Base-by-base conservation (phyloP, 352 stramenopile genomes). In the Saprolegnia diclina region DNA sequence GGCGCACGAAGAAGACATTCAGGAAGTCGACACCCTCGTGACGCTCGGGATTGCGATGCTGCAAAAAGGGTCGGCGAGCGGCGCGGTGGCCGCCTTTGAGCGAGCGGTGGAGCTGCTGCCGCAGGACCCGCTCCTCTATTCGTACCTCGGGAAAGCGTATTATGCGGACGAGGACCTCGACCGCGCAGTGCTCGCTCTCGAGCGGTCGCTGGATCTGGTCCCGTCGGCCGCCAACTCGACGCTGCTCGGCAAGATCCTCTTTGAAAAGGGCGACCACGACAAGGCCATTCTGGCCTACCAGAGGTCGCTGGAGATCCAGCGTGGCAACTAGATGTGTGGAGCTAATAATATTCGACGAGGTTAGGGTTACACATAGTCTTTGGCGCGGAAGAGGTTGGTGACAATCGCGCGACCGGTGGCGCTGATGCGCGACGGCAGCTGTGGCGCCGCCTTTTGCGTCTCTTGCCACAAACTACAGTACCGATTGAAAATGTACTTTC, bases 191-290 rank as follows among this genome's bases (percentile, higher is more conserved):
- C 53, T 74, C 40, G 79, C 83, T 56, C 84, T 94, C 42, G 67
- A 79, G 9, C 77, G 73, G 62, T 92, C 87, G 42, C 63, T 94
- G 9, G 77, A 86, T 26, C 71, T 92, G 29, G 85, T 92, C 73
- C 77, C 84, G 48, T 88, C 81, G n/a, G 87, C 85, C 4, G 88
- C 85, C 6, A 92, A 93, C 72, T 92, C 79, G 69, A 94, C 87
- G 42, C 69, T 94, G 63, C 71, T 93, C 44, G 87, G 87, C 57
- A 93, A 94, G 73, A 92, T 94, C 56, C 72, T 93, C 32, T 94
- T 93, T 57, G 87, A 94, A 64, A 92, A 92, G 67, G 87, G 87
- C 11, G 87, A 94, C 74, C 83, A 92, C 69, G 85, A 94, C 72
- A 88, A 88, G 54, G 87, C 87, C 56, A 93, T 94, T 61, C 79